A percentile compares a stretch with the other conserved stretches of the same genome.
These are phyloP conservation scores for Neocallimastix lanati DNA, from an alignment of 192 early-diverging fungal genomes.

Conservation along the genomic window DNA sequence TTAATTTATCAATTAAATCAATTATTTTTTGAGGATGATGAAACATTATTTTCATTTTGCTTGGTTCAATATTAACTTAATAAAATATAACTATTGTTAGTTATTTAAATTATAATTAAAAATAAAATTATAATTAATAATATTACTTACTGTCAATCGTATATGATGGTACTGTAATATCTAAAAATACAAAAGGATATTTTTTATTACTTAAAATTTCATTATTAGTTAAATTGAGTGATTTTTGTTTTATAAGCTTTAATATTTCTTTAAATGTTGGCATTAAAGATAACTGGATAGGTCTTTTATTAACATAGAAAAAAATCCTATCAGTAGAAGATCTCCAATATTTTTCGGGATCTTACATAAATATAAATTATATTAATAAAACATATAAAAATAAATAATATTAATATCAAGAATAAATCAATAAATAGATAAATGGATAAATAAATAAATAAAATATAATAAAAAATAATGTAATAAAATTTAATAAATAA, in stretches of 20 bases:
- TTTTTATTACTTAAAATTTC: background rate
- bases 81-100: no score
- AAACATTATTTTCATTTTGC: background rate
- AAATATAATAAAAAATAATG: no score
- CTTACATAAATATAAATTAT: no score
- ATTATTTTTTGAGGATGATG: background rate
- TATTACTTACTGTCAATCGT: background rate
- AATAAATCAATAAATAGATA: no score
- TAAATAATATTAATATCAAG: no score
- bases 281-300: background rate
- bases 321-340: background rate
- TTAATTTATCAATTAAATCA: background rate
- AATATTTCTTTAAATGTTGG: background rate
- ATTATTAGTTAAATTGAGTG: background rate
- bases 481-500: no score
- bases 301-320: background rate
- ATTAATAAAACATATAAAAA: no score
- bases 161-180: background rate
- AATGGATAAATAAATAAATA: no score
- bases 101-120: no score
- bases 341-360: background rate
- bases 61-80: background rate
- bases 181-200: background rate
- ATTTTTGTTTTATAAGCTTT: background rate
- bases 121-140: no score